These are phyloP conservation scores for Usnea hakonensis DNA, from an alignment of 495 filamentous ascomycete genomes.

Conservation along the genomic window DNA sequence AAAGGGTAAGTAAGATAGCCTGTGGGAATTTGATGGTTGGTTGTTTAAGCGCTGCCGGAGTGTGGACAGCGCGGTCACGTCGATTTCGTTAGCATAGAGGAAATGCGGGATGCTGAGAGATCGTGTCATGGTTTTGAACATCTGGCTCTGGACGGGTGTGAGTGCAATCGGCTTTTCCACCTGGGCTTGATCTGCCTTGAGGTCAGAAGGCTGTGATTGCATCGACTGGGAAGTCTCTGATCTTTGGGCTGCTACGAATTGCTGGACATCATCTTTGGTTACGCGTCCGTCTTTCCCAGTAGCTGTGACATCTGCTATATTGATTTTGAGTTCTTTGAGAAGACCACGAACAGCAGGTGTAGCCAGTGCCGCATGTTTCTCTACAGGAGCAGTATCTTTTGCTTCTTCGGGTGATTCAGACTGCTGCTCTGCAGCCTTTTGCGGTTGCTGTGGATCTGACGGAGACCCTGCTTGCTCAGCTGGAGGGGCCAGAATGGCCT, in stretches of 20 bases:
- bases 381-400: not conserved
- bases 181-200: constrained; percentile 41
- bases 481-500: constrained; percentile 32
- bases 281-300: constrained; percentile 91
- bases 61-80: constrained; percentile 61
- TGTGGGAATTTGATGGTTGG: constrained; percentile 40
- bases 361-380: constrained; percentile 62
- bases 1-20: constrained; percentile 87
- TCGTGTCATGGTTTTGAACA: constrained; percentile 98
- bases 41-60: constrained; percentile 63
- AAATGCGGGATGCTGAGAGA: constrained; percentile 90
- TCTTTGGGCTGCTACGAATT: constrained; percentile 43
- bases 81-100: constrained; percentile 79
- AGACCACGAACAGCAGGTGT: constrained; percentile 91
- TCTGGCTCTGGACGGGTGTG: constrained; percentile 73
- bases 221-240: constrained; percentile 6
- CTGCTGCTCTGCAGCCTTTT: constrained; percentile 24
- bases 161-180: constrained; percentile 59
- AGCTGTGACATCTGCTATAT: constrained; percentile 69
- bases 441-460: constrained; percentile 20
- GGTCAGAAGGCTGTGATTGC: constrained; percentile 10
- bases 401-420: constrained; percentile 11
- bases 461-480: constrained; percentile 26
- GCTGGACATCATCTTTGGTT: constrained; percentile 87
- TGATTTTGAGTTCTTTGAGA: constrained; percentile 64